These are phyloP conservation scores for Phaeosphaeriaceae sp. DNA, from an alignment of 2,329 filamentous ascomycete genomes.

Conservation along the genomic window DNA sequence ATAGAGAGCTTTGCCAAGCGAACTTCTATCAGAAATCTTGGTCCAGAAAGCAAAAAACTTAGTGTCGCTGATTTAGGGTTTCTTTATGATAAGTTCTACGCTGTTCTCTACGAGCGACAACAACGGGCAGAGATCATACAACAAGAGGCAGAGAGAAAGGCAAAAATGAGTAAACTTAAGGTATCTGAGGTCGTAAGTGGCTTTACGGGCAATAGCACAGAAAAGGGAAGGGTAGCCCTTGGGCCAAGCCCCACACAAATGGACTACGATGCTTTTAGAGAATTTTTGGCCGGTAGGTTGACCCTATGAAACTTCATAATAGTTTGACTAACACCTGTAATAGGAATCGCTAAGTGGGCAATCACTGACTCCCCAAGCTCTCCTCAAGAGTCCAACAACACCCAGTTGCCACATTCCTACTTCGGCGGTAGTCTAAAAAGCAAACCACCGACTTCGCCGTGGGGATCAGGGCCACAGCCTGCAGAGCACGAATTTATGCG, in stretches of 20 bases:
- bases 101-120: constrained; percentile 87
- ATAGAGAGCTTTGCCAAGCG: constrained; percentile 98
- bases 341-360: constrained; percentile 86
- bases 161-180: constrained; percentile 66
- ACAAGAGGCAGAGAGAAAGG: constrained; percentile 68
- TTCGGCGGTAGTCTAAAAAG: constrained; percentile 57
- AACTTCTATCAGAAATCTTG: constrained; percentile 93
- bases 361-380: constrained; percentile 81
- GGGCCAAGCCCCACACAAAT: constrained; percentile 90
- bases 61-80: constrained; percentile 84
- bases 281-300: constrained; percentile 76
- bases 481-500: constrained; percentile 95
- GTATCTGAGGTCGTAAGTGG: constrained; percentile 58
- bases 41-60: constrained; percentile 92
- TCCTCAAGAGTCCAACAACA: constrained; percentile 58
- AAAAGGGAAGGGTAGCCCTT: constrained; percentile 85
- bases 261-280: constrained; percentile 96
- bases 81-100: constrained; percentile 94
- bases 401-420: constrained; percentile 62
- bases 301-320: background rate
- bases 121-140: constrained; percentile 79
- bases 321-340: constrained; percentile 10
- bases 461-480: constrained; percentile 70
- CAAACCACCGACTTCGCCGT: constrained; percentile 57
- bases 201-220: constrained; percentile 61